Evolutionary conservation across 768 basidiomycete genomes (phyloP).

Genomic region (Tricholoma bakamatsutake): DNA sequence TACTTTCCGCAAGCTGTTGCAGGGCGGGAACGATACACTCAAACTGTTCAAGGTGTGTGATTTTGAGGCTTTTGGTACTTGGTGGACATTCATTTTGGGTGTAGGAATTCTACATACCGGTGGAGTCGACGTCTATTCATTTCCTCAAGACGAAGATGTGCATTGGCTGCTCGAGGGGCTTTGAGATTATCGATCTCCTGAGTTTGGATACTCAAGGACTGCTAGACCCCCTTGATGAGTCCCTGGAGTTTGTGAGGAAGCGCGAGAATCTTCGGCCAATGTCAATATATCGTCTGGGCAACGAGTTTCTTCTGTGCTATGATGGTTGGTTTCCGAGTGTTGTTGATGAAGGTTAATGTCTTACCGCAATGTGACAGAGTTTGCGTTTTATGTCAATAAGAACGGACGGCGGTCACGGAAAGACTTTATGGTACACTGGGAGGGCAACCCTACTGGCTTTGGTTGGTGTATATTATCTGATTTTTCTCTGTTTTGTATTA

Average conservation of each 20-base stretch:
- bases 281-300: conserved; percentile 95
- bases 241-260: conserved; percentile 90
- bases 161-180: conserved; percentile 94
- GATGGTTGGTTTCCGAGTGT: conserved; percentile 59
- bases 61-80: background rate
- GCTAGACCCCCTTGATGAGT: conserved; percentile 86
- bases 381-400: conserved; percentile 98
- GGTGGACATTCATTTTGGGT: background rate
- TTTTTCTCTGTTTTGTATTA: background rate
- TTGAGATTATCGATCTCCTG: conserved; percentile 97
- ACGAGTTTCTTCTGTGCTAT: conserved; percentile 95
- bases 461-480: conserved; percentile 47
- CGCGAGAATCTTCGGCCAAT: conserved; percentile 86
- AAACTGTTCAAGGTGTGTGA: conserved; percentile 76
- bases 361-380: conserved; percentile 51
- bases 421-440: conserved; percentile 96
- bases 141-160: conserved; percentile 97
- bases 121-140: conserved; percentile 94
- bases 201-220: conserved; percentile 95
- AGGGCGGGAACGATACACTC: conserved; percentile 92
- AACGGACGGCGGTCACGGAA: conserved; percentile 87
- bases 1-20: conserved; percentile 91
- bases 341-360: conserved; percentile 6
- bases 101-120: conserved; percentile 98
- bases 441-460: conserved; percentile 89